phyloP scores from a whole-genome alignment of 306 rosid genomes.

The Fragaria nilgerrensis region DNA sequence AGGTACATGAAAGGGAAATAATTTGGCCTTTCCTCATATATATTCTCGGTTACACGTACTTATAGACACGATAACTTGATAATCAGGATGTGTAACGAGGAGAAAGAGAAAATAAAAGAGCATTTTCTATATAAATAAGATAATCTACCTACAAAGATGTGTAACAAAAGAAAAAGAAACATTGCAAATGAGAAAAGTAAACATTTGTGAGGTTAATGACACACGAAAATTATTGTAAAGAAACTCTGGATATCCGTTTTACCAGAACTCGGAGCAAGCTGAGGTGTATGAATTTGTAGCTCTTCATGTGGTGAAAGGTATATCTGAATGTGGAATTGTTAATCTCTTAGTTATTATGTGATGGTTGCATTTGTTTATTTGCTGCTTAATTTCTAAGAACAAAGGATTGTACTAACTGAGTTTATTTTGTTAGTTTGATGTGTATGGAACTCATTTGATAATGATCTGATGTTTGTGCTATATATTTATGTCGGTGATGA shows the following conservation, averaged over 20 bases:
- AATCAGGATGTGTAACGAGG: no score
- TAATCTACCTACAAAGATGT: no score
- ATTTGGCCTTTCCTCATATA: no score
- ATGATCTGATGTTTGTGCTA: not conserved
- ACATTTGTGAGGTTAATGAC: no score
- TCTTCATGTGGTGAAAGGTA: conserved; percentile 75
- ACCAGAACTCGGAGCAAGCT: conserved; percentile 65
- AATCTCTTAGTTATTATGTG: not conserved
- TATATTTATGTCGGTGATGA: conserved; percentile 13
- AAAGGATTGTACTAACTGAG: not conserved
- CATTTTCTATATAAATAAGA: no score
- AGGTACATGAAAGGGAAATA: no score
- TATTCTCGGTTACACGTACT: no score
- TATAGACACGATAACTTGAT: no score
- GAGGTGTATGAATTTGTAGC: conserved; percentile 64
- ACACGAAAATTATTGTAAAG: no score
- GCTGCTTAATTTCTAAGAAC: not conserved
- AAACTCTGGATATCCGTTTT: conserved; percentile 23
- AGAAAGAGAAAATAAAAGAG: no score
- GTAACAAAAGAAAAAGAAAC: no score
- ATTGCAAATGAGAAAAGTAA: no score
- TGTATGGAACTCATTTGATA: not conserved
- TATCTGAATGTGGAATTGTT: not conserved
- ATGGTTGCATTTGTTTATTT: not conserved
- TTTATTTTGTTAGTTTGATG: not conserved